These are phyloP conservation scores for Trapa bicornis DNA, from an alignment of 345 rosid species.

Conservation along the genomic window DNA sequence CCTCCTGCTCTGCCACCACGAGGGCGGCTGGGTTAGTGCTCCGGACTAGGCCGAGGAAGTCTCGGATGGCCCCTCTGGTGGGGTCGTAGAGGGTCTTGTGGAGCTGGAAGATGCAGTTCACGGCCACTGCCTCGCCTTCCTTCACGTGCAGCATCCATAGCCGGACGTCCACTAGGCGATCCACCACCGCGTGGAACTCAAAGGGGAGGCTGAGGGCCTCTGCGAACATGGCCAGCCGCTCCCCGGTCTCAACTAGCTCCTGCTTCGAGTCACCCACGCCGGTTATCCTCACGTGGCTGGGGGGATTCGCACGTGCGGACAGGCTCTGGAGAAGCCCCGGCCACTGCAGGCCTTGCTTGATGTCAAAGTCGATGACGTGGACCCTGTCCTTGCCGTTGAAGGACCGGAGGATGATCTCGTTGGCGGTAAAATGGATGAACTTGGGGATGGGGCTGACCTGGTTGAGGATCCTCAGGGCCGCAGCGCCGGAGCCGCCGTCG, in stretches of 20 bases:
- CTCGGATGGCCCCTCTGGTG: slow-evolving; percentile 57
- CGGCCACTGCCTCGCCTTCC: slow-evolving; percentile 75
- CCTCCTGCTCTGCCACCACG: slow-evolving; percentile 82
- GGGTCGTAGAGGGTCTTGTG: slow-evolving; percentile 72
- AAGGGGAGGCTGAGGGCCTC: slow-evolving; percentile 72
- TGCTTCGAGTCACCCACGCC: slow-evolving; percentile 90
- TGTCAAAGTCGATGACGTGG: slow-evolving; percentile 86
- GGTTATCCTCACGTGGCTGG: slow-evolving; percentile 73
- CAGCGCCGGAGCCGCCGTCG: slow-evolving; percentile 32
- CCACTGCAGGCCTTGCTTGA: slow-evolving; percentile 98
- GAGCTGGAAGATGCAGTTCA: slow-evolving; percentile 76
- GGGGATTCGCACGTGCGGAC: slow-evolving; percentile 65
- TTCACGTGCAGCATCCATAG: slow-evolving; percentile 99
- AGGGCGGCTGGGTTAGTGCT: slow-evolving; percentile 65
- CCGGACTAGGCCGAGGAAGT: slow-evolving; percentile 60
- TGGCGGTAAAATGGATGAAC: slow-evolving; percentile 84
- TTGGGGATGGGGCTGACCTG: slow-evolving; percentile 81
- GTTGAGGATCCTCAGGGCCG: slow-evolving; percentile 67
- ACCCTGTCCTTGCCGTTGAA: slow-evolving; percentile 87
- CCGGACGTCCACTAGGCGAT: slow-evolving; percentile 88
- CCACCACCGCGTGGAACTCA: slow-evolving; percentile 92
- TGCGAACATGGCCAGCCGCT: slow-evolving; percentile 69
- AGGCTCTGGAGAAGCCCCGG: slow-evolving; percentile 85
- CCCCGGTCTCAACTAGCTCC: slow-evolving; percentile 80
- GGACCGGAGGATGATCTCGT: slow-evolving; percentile 79